A percentile compares a stretch with the other conserved stretches of the same genome.
phyloP scores from a whole-genome alignment of 495 filamentous ascomycete genomes.

The Podospora didyma region DNA sequence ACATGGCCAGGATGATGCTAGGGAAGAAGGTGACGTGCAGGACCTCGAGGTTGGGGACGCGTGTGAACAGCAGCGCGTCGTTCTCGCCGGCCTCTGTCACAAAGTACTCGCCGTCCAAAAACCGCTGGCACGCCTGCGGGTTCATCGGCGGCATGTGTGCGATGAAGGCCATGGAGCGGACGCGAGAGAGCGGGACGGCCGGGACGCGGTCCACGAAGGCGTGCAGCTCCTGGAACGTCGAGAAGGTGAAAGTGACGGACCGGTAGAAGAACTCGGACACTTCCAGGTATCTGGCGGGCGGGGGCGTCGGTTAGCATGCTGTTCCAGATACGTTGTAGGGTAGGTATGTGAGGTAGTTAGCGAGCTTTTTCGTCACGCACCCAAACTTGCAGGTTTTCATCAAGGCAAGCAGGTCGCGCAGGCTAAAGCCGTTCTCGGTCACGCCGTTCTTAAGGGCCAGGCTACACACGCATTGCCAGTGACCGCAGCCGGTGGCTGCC shows the following conservation, averaged over 20 bases:
- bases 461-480: conserved; percentile 13
- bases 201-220: conserved; percentile 7
- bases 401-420: conserved; percentile 6
- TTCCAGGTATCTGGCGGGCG: conserved; percentile 8
- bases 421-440: not conserved
- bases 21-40: conserved; percentile 17
- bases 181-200: not conserved
- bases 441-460: too few relatives aligned
- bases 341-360: not conserved
- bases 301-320: too few relatives aligned
- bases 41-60: not conserved
- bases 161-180: conserved; percentile 13
- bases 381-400: conserved; percentile 14
- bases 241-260: conserved; percentile 10
- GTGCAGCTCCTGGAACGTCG: conserved; percentile 8
- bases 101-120: conserved; percentile 13
- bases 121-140: not conserved
- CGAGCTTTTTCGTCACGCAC: not conserved
- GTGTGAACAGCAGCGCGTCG: conserved; percentile 3
- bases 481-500: conserved; percentile 2
- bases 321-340: too few relatives aligned
- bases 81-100: not conserved
- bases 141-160: conserved; percentile 4
- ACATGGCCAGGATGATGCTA: conserved; percentile 3
- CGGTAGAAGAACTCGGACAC: conserved; percentile 10